Percentiles rank a stretch among this genome's conserved stretches.
phyloP scores from a whole-genome alignment of 208 protist species.

The Acanthamoeba lenticulata region DNA sequence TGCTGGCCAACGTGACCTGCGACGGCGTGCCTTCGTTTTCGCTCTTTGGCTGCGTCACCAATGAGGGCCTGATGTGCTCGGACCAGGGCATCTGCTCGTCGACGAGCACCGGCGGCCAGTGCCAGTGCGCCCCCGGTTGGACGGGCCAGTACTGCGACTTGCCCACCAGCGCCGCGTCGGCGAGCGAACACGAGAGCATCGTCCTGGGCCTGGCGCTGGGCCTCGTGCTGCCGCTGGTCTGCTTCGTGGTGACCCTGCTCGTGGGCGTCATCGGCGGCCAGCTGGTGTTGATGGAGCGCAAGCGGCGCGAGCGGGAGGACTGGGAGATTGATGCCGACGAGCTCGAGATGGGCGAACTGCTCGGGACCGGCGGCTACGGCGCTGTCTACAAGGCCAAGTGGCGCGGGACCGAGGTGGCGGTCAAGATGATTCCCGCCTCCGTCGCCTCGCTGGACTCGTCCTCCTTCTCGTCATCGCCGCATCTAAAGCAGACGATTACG shows the following conservation, averaged over 20 bases:
- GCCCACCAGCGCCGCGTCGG: background rate
- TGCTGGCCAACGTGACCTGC: slow-evolving; percentile 33
- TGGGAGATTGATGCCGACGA: slow-evolving; percentile 78
- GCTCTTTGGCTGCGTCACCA: background rate
- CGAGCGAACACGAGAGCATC: background rate
- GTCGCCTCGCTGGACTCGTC: no score
- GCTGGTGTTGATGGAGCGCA: slow-evolving; percentile 22
- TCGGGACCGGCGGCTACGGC: slow-evolving; percentile 77
- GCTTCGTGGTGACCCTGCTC: background rate
- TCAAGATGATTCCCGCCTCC: slow-evolving; percentile 71
- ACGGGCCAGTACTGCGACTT: slow-evolving; percentile 26
- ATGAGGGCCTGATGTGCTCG: slow-evolving; percentile 9
- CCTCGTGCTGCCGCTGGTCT: background rate
- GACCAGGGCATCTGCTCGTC: slow-evolving; percentile 24
- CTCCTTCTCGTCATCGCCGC: no score
- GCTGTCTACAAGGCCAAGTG: slow-evolving; percentile 77
- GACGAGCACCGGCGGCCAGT: background rate
- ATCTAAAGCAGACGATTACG: background rate
- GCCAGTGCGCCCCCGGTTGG: background rate
- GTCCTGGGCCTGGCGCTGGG: background rate
- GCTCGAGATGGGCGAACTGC: slow-evolving; percentile 76
- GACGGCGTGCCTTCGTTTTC: slow-evolving; percentile 13
- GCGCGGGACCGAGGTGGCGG: slow-evolving; percentile 75
- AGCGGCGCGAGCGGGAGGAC: slow-evolving; percentile 2
- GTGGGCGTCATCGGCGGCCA: background rate